Percentiles rank a stretch among this genome's conserved stretches.
phyloP scores from a whole-genome alignment of 2,329 filamentous ascomycete species.

The Sclerotinia trifoliorum region DNA sequence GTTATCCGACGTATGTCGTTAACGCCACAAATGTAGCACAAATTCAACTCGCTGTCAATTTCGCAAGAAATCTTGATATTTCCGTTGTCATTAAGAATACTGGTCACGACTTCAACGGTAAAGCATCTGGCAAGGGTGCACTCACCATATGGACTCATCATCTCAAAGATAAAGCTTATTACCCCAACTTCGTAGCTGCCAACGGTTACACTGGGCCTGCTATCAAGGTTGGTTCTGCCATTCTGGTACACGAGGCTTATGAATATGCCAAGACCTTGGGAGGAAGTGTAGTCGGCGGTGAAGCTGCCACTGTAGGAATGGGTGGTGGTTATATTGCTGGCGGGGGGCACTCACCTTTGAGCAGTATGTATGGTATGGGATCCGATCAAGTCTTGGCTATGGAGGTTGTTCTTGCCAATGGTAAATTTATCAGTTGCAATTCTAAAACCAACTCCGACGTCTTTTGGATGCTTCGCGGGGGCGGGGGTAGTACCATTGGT shows the following conservation, averaged over 20 bases:
- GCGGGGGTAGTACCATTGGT: constrained; percentile 50
- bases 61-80: constrained; percentile 40
- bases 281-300: constrained; percentile 50
- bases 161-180: constrained; percentile 44
- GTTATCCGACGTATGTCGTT: constrained; percentile 33
- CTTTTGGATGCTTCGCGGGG: constrained; percentile 35
- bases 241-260: constrained; percentile 47
- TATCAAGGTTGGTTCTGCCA: constrained; percentile 44
- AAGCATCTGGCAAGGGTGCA: constrained; percentile 48
- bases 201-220: constrained; percentile 41
- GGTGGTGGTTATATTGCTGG: constrained; percentile 55
- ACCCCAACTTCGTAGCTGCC: constrained; percentile 38
- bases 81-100: constrained; percentile 46
- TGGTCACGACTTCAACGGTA: constrained; percentile 49
- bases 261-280: constrained; percentile 44
- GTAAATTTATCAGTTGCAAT: constrained; percentile 30
- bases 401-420: constrained; percentile 32
- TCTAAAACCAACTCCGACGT: constrained; percentile 30
- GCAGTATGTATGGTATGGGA: constrained; percentile 54
- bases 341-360: constrained; percentile 58
- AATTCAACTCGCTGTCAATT: constrained; percentile 36
- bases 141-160: constrained; percentile 52
- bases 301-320: constrained; percentile 42
- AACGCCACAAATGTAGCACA: constrained; percentile 29
- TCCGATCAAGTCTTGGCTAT: constrained; percentile 50